phyloP scores from a whole-genome alignment of 257 asterid genomes.

The Asclepias syriaca region DNA sequence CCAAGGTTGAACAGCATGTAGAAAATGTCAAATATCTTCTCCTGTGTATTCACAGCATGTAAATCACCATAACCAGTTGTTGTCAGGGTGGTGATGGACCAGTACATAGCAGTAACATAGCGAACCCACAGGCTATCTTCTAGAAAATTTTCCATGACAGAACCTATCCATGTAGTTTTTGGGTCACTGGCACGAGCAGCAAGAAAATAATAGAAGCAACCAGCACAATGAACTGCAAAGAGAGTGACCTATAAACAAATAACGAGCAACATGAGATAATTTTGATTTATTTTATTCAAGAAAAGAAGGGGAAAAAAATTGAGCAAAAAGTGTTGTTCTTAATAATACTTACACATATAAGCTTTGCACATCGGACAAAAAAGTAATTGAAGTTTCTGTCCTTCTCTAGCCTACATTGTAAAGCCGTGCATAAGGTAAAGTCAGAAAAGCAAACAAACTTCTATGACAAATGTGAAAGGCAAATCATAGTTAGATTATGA shows the following conservation, averaged over 20 bases:
- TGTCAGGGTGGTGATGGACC: conserved; percentile 65
- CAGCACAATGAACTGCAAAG: conserved; percentile 63
- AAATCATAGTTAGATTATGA: not conserved
- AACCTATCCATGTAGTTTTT: conserved; percentile 50
- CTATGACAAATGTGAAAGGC: not conserved
- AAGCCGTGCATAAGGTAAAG: not conserved
- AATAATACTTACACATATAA: conserved; percentile 51
- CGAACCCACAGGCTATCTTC: conserved; percentile 29
- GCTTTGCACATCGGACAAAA: conserved; percentile 55
- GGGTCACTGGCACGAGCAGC: conserved; percentile 44
- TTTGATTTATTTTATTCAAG: not conserved
- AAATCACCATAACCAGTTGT: conserved; percentile 76
- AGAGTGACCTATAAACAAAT: conserved; percentile 51
- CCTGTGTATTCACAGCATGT: conserved; percentile 53
- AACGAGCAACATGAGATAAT: conserved; percentile 13
- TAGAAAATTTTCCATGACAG: conserved; percentile 18
- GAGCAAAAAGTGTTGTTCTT: not conserved
- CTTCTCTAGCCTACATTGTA: conserved; percentile 61
- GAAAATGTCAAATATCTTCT: conserved; percentile 52
- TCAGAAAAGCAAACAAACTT: not conserved
- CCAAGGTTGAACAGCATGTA: conserved; percentile 66
- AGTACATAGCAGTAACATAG: conserved; percentile 51
- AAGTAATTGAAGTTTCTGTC: conserved; percentile 57
- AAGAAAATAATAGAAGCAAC: conserved; percentile 51
- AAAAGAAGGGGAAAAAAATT: not conserved